phyloP scores from a whole-genome alignment of 2,329 filamentous ascomycete genomes.

The Cercospora sojina region DNA sequence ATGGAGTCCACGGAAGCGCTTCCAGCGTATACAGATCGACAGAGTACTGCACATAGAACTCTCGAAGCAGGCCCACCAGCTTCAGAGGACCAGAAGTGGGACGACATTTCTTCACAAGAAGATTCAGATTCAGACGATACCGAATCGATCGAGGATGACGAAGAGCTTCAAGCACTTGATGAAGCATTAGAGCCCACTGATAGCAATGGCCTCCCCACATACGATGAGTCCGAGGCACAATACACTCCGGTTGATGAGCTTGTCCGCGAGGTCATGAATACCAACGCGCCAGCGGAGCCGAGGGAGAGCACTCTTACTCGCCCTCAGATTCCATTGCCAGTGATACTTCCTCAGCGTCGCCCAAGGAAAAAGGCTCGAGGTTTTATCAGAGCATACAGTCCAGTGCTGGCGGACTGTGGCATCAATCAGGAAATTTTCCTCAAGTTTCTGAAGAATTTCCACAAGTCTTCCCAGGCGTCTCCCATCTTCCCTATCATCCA shows the following conservation, averaged over 20 bases:
- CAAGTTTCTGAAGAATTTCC: constrained; percentile 50
- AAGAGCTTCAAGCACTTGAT: constrained; percentile 36
- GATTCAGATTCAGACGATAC: constrained; percentile 9
- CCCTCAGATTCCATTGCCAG: constrained; percentile 43
- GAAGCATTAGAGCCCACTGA: constrained; percentile 26
- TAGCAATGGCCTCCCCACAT: constrained; percentile 29
- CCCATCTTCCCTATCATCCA: constrained; percentile 35
- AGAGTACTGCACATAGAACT: constrained; percentile 1
- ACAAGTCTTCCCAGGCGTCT: constrained; percentile 45
- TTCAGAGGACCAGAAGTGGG: not conserved
- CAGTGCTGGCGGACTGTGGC: constrained; percentile 47
- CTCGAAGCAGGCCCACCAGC: constrained; percentile 3
- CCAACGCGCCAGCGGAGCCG: not conserved
- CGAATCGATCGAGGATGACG: constrained; percentile 32
- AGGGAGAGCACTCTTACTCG: not conserved
- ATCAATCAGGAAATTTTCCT: constrained; percentile 53
- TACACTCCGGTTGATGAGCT: constrained; percentile 26
- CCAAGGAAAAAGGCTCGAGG: constrained; percentile 51
- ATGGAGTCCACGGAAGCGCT: constrained; percentile 4
- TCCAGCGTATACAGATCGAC: constrained; percentile 15
- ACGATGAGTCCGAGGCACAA: constrained; percentile 31
- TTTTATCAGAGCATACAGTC: constrained; percentile 56
- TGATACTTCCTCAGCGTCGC: constrained; percentile 55
- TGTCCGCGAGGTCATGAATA: constrained; percentile 28
- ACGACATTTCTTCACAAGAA: constrained; percentile 8